Evolutionary conservation across 441 rosid species (phyloP), one percentile per base, ranked within the genome.

Genomic region (Gossypium aridum): DNA sequence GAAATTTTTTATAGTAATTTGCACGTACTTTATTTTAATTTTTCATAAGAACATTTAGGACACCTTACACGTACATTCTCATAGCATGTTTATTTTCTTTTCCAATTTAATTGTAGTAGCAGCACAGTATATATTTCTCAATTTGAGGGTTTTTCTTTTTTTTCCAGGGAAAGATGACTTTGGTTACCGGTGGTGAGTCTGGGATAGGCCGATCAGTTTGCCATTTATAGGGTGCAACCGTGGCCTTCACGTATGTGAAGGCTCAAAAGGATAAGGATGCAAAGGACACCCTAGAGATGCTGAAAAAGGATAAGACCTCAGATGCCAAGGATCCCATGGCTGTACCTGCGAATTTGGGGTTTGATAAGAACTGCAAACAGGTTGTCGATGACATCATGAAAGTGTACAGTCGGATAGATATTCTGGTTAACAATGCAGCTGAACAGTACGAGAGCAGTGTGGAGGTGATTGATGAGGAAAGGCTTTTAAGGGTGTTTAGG

Each of bases 161-260:
- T 59, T 62, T 16, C 65, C 74, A 89, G 91, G 97, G 96, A 55
- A 89, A 75, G 85, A 91, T 93, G 53, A 90, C 95, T 1, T 75
- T 91, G 7, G 90, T 91, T 60, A 93, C 94, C 0, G 94, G 94
- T 4, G 97, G 98, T 9, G 95, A 91, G 76, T 93, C 93, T 0
- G 98, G 95, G 37, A 91, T 91, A 28, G 93, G 98, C 19, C 67
- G 87, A 79, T 93, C 95, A 0, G 91, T 90, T 71, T 76, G 87
- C 75, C 77, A 82, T 73, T 78, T 68, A 8, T 93, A 91, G 8
- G 98, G 97, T 0, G 96, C 97, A 13, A 90, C 86, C 0, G 91
- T 92, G 59, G 97, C 92, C 7, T 91, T 94, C 83, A 91, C 97
- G 0, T 90, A 87, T 20, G 84, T 88, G 20, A 87, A 87, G 70